Conservation (phyloP, 768 basidiomycete species). For the Nidularia pulvinata region DNA sequence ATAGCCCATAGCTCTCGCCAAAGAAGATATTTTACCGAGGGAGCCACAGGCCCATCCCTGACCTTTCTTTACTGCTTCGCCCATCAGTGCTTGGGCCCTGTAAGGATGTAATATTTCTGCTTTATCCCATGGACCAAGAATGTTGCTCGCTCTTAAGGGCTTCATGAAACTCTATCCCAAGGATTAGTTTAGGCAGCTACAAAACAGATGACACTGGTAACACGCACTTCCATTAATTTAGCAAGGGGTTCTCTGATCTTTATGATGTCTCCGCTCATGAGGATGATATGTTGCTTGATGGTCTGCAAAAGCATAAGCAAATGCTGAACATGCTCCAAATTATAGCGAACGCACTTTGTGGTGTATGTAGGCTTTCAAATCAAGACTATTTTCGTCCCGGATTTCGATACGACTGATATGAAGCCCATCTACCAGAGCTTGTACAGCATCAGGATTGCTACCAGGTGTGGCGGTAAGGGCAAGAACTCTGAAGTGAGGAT, state of each 20-base stretch:
- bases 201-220: background rate
- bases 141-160: conserved; percentile 27
- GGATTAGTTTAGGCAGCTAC: conserved; percentile 1
- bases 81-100: conserved; percentile 42
- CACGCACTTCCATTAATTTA: conserved; percentile 71
- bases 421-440: conserved; percentile 86
- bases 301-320: conserved; percentile 36
- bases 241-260: conserved; percentile 68
- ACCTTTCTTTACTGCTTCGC: conserved; percentile 25
- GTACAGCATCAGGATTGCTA: conserved; percentile 81
- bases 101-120: conserved; percentile 71
- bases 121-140: conserved; percentile 48
- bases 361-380: conserved; percentile 84
- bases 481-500: conserved; percentile 89
- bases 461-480: conserved; percentile 98
- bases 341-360: conserved; percentile 59
- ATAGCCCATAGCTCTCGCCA: conserved; percentile 89
- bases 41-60: conserved; percentile 49
- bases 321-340: background rate
- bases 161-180: conserved; percentile 26
- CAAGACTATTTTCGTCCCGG: conserved; percentile 87
- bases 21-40: conserved; percentile 46
- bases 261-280: conserved; percentile 66
- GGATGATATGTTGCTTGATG: conserved; percentile 77
- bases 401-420: conserved; percentile 97